Evolutionary conservation across 169 alveolate genomes (phyloP).

Genomic region (Blepharisma undulans): DNA sequence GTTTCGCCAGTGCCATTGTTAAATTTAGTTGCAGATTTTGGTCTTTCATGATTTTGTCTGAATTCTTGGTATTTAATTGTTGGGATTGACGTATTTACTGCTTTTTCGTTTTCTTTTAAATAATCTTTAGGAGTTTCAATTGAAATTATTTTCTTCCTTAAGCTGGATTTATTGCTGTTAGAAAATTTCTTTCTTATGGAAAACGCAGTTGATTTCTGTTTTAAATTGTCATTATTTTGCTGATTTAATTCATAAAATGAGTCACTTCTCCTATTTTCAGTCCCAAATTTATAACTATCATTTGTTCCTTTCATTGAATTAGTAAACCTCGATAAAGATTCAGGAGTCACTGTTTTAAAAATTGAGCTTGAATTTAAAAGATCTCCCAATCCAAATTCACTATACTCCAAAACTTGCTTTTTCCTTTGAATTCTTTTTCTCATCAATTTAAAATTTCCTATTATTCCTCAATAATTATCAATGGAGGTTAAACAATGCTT

Average conservation of each 20-base stretch:
- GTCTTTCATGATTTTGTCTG: background rate
- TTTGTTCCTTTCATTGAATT: background rate
- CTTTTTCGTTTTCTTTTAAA: background rate
- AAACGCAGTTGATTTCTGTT: background rate
- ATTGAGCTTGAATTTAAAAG: background rate
- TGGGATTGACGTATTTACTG: background rate
- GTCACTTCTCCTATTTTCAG: background rate
- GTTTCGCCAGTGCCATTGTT: background rate
- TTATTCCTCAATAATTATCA: too few species aligned
- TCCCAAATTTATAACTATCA: background rate
- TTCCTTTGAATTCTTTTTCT: background rate
- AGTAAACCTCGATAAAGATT: background rate
- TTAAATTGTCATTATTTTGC: background rate
- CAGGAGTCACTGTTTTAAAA: background rate
- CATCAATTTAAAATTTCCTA: background rate
- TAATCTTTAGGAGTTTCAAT: background rate
- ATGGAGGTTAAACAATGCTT: too few species aligned
- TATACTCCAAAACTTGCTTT: background rate
- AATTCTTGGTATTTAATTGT: background rate
- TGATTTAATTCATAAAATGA: background rate
- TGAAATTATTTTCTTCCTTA: background rate
- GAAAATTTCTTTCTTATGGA: background rate
- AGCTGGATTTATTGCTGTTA: background rate
- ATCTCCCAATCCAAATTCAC: background rate
- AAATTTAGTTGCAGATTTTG: background rate